These are phyloP conservation scores for Globisporangium takayamanum DNA, from an alignment of 352 stramenopile species.

Conservation along the genomic window DNA sequence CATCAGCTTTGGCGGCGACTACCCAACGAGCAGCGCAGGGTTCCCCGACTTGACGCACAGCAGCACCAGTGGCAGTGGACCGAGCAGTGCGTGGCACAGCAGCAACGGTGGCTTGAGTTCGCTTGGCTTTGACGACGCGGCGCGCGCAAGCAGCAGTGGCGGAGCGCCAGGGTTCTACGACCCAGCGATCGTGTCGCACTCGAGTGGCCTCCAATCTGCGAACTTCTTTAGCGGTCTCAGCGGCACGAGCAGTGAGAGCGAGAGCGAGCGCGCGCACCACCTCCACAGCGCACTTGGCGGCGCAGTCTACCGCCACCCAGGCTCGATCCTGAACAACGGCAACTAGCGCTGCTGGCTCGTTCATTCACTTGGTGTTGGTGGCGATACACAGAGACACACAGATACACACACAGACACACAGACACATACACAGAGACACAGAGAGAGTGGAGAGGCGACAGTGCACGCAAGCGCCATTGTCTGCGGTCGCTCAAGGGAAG, in stretches of 20 bases:
- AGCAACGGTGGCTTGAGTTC: constrained; percentile 5
- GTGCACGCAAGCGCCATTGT: background rate
- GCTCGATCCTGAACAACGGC: constrained; percentile 46
- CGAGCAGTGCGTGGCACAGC: background rate
- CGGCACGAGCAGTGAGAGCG: constrained; percentile 15
- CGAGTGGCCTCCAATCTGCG: constrained; percentile 8
- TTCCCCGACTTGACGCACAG: background rate
- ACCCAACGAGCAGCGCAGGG: constrained; percentile 12
- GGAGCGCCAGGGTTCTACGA: constrained; percentile 33
- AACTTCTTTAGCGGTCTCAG: constrained; percentile 22
- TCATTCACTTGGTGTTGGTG: background rate
- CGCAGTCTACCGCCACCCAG: constrained; percentile 27
- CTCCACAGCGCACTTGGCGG: constrained; percentile 29
- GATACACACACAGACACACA: constrained; percentile 7
- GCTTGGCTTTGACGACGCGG: constrained; percentile 11
- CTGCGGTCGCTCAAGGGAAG: no score
- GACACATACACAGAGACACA: constrained; percentile 6
- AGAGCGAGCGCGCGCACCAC: constrained; percentile 13
- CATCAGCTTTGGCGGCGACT: constrained; percentile 82
- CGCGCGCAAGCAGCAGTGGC: constrained; percentile 3
- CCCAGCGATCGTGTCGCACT: constrained; percentile 38
- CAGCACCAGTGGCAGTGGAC: background rate
- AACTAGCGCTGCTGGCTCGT: constrained; percentile 14
- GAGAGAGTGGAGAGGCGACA: constrained; percentile 5
- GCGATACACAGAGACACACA: constrained; percentile 6